These are phyloP conservation scores for Phoma herbarum DNA, from an alignment of 2,329 filamentous ascomycete species.

Conservation along the genomic window DNA sequence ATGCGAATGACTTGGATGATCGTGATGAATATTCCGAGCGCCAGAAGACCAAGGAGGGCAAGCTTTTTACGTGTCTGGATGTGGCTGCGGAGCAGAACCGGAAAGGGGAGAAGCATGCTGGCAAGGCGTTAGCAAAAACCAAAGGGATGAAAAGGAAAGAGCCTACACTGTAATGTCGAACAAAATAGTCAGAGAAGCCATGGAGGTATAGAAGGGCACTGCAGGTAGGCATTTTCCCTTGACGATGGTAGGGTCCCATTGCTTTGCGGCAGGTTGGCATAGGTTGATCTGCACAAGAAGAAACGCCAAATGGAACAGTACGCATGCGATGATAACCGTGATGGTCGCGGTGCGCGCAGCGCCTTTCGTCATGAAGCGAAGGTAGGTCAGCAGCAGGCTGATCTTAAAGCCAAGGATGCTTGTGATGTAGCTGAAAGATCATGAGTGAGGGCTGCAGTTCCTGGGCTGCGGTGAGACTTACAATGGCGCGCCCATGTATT, in stretches of 20 bases:
- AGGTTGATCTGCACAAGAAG: conserved; percentile 25
- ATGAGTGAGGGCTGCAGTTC: neutral
- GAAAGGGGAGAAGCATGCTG: conserved; percentile 29
- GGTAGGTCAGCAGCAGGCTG: conserved; percentile 25
- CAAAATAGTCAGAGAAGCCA: conserved; percentile 24
- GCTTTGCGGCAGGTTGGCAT: conserved; percentile 22
- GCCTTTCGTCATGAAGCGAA: conserved; percentile 29
- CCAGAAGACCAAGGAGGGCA: conserved; percentile 22
- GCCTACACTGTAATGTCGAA: conserved; percentile 26
- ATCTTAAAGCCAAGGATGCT: conserved; percentile 31
- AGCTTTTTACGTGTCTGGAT: conserved; percentile 28
- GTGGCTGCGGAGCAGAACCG: conserved; percentile 21
- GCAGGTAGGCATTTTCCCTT: conserved; percentile 4
- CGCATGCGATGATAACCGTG: conserved; percentile 21
- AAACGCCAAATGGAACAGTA: conserved; percentile 25
- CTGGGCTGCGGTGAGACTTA: conserved; percentile 1
- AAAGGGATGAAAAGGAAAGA: neutral
- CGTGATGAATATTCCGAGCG: conserved; percentile 27
- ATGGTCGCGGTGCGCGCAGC: conserved; percentile 21
- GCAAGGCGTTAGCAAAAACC: neutral
- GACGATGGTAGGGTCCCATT: neutral
- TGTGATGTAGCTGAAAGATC: conserved; percentile 20
- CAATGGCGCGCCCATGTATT: conserved; percentile 32
- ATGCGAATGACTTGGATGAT: conserved; percentile 29
- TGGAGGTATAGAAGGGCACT: conserved; percentile 28